Base-by-base conservation (phyloP, 2,329 filamentous ascomycete species). In the Xylariomycetidae sp. region DNA sequence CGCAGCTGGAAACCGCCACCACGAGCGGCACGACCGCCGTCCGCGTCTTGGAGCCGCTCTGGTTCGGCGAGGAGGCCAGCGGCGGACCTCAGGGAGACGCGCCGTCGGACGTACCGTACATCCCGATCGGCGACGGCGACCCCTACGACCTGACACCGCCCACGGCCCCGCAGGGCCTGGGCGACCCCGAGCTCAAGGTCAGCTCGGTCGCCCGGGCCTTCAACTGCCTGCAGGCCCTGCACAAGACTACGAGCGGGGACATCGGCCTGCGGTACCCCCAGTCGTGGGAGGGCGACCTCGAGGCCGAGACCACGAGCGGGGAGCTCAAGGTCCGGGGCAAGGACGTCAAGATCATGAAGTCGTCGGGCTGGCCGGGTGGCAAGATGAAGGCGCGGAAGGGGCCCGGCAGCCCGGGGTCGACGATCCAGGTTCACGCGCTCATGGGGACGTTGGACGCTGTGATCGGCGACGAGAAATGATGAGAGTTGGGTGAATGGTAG, bases 221-320 rank as follows among this genome's bases (percentile, higher is more conserved):
- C 45, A 54, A 54, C 30, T 49, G 53, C 18, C 52, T 77, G 4
- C 44, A 53, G 22, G 61, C 64, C 3, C 41, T 45, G 6, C 71
- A 77, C 53, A 53, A 39, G 15, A 63, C 65, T 25, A 61, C 69
- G 8, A 70, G 66, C 34, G 71, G 69, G 6, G 30, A 48, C 19
- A 44, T 74, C 30, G 47, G 45, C 11, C 53, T 76, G 15, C 40
- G 31, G 12, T 75, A 73, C 42, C 72, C 74, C 1, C 47, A 46
- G 15, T 55, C 62, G 3, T 77, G 73, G 74, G 64, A 67, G 41
- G 74, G 74, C 11, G 42, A 44, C 14, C 51, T 75, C 20, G 40
- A 40, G 8, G 61, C 66, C 10, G 36, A 58, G 37, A 60, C 62
- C 13, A 52, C 67, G 12, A 62, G 62, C 16, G 70, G 70, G 3